Evolutionary conservation across 441 rosid species (phyloP).

Genomic region (Aleurites moluccanus): DNA sequence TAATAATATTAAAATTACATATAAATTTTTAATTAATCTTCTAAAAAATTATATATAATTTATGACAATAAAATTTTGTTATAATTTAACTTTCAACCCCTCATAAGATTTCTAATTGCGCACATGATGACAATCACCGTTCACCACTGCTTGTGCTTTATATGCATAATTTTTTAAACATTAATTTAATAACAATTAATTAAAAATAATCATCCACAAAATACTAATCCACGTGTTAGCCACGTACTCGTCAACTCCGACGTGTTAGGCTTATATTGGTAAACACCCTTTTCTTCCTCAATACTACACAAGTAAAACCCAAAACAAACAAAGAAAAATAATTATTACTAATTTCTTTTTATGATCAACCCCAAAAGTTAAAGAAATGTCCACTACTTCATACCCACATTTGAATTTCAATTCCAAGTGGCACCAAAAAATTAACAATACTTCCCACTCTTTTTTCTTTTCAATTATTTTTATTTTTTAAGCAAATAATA

Average conservation of each 20-base stretch:
- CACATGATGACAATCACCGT: too few species aligned
- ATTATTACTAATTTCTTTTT: too few species aligned
- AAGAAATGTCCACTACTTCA: neutral
- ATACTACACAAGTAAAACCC: neutral
- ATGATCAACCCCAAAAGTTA: neutral
- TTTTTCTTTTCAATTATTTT: too few species aligned
- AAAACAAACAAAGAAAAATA: too few species aligned
- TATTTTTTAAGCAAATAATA: too few species aligned
- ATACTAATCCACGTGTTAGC: neutral
- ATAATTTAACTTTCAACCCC: too few species aligned
- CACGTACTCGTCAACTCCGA: neutral
- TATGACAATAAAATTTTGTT: too few species aligned
- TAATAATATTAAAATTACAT: too few species aligned
- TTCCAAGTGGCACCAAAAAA: neutral
- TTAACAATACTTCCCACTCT: neutral
- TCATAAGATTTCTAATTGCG: too few species aligned
- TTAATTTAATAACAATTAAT: too few species aligned
- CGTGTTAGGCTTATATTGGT: neutral
- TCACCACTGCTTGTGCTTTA: neutral
- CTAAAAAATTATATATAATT: too few species aligned
- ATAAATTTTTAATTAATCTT: too few species aligned
- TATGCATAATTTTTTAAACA: neutral
- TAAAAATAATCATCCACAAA: neutral
- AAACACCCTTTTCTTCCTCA: conserved; percentile 4
- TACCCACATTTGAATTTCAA: conserved; percentile 20